Percentiles rank a stretch among this genome's conserved stretches.
Evolutionary conservation across 306 rosid species (phyloP).

Genomic region (Myrica gale): DNA sequence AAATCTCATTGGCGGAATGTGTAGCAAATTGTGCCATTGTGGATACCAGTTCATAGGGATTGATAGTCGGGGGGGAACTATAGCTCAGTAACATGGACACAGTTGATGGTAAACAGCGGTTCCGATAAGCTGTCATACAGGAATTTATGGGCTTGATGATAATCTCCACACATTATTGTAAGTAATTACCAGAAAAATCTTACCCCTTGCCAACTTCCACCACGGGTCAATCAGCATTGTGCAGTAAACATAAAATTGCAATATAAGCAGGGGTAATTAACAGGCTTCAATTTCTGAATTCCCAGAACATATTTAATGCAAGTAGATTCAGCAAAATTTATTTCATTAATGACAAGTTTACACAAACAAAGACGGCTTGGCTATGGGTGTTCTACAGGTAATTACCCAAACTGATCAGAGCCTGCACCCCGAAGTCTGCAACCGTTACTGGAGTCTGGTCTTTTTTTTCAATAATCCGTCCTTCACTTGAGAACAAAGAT

Average conservation of each 20-base stretch:
- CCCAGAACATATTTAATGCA: background rate
- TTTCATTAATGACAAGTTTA: background rate
- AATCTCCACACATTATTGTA: background rate
- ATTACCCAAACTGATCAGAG: conserved; percentile 90
- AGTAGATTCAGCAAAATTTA: background rate
- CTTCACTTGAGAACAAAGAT: conserved; percentile 44
- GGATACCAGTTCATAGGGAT: background rate
- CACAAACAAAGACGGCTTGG: background rate
- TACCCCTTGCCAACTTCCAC: background rate
- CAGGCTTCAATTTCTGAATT: background rate
- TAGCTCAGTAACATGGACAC: background rate
- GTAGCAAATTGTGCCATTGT: background rate
- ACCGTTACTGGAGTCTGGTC: conserved; percentile 85
- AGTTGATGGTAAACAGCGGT: background rate
- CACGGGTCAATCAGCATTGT: background rate
- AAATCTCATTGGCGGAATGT: conserved; percentile 9
- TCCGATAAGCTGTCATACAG: background rate
- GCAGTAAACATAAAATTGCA: background rate
- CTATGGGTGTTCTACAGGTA: conserved; percentile 5
- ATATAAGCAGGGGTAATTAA: background rate
- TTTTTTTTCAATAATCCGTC: conserved; percentile 52
- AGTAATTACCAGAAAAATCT: no score
- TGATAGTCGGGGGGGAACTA: background rate
- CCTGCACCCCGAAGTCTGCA: conserved; percentile 95
- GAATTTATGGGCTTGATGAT: background rate